These are phyloP conservation scores for Yarrowia sp. DNA, from an alignment of 805 yeast genomes.

Conservation along the genomic window DNA sequence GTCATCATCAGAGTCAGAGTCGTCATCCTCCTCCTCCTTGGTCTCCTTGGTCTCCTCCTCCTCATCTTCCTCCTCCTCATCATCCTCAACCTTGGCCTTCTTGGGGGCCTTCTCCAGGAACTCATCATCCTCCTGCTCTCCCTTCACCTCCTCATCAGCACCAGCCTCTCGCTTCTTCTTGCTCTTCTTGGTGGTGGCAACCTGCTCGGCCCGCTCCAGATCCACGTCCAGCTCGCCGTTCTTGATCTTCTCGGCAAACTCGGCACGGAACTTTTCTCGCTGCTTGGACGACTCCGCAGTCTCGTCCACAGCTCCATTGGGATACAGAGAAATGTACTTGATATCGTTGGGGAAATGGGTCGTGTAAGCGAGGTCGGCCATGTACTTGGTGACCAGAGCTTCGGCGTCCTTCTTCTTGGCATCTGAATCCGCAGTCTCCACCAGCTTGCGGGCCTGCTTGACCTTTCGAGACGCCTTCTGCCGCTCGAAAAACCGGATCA, in stretches of 20 bases:
- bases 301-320: conserved; percentile 56
- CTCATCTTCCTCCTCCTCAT: conserved; percentile 52
- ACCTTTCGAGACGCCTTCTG: conserved; percentile 81
- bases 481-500: conserved; percentile 89
- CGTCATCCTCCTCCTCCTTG: background rate
- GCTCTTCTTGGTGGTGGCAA: conserved; percentile 41
- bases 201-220: conserved; percentile 54
- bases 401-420: conserved; percentile 46
- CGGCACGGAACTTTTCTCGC: conserved; percentile 59
- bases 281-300: conserved; percentile 47
- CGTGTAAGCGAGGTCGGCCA: conserved; percentile 76
- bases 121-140: conserved; percentile 40
- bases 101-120: conserved; percentile 42
- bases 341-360: conserved; percentile 77
- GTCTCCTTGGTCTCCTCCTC: conserved; percentile 13
- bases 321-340: conserved; percentile 82
- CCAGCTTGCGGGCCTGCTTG: conserved; percentile 55
- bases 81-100: conserved; percentile 46
- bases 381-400: conserved; percentile 58
- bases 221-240: conserved; percentile 65
- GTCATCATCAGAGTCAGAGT: background rate
- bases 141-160: conserved; percentile 32
- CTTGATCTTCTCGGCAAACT: conserved; percentile 60
- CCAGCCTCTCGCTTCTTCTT: conserved; percentile 37
- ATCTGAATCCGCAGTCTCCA: conserved; percentile 42